phyloP scores from a whole-genome alignment of 352 stramenopile species.

The Phytophthora megakarya region DNA sequence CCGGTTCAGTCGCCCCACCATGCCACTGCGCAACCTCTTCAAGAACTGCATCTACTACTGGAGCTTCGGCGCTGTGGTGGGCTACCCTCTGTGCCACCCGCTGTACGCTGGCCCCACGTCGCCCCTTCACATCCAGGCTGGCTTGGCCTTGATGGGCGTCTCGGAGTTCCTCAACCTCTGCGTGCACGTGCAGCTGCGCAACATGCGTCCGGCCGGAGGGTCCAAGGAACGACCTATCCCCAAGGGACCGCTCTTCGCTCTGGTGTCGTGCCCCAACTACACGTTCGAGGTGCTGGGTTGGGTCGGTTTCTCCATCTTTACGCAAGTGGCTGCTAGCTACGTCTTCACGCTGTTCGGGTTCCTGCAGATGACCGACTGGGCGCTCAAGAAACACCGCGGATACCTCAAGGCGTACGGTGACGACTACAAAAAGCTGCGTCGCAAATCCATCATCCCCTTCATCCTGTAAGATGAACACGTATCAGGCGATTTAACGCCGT shows the following conservation, averaged over 20 bases:
- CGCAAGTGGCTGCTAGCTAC: constrained; percentile 81
- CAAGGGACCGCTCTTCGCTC: constrained; percentile 75
- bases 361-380: constrained; percentile 91
- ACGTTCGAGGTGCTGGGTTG: constrained; percentile 90
- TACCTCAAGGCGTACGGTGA: constrained; percentile 89
- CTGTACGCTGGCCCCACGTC: constrained; percentile 60
- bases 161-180: constrained; percentile 86
- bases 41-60: constrained; percentile 93
- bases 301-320: constrained; percentile 89
- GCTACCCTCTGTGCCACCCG: constrained; percentile 85
- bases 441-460: constrained; percentile 87
- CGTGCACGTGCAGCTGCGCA: constrained; percentile 86
- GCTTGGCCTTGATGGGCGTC: constrained; percentile 64
- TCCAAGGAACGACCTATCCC: constrained; percentile 75
- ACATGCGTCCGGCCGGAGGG: constrained; percentile 75
- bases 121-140: constrained; percentile 56
- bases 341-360: constrained; percentile 88
- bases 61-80: constrained; percentile 80
- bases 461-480: constrained; percentile 71
- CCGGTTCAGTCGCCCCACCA: constrained; percentile 86
- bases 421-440: constrained; percentile 87
- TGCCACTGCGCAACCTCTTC: constrained; percentile 90
- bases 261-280: constrained; percentile 92
- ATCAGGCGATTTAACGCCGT: too few relatives aligned
- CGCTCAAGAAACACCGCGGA: constrained; percentile 86